phyloP scores from a whole-genome alignment of 2,329 filamentous ascomycete genomes.

The Hypoxylon sp. region DNA sequence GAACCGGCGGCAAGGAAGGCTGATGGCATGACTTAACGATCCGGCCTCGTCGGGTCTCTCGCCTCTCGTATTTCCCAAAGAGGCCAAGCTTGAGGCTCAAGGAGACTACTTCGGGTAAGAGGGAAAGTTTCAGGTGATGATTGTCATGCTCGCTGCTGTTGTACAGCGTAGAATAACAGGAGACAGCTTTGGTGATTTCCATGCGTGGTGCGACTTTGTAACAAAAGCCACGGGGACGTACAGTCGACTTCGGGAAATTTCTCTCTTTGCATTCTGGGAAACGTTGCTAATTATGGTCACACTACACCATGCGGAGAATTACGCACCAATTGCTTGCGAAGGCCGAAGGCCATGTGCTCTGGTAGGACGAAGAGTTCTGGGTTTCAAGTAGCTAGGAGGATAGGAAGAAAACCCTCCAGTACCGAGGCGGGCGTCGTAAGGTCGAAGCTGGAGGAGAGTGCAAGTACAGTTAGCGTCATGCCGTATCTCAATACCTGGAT shows the following conservation, averaged over 20 bases:
- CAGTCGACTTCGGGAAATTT: constrained; percentile 57
- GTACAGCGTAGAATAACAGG: constrained; percentile 56
- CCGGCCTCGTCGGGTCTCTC: constrained; percentile 45
- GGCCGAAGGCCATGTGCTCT: constrained; percentile 52
- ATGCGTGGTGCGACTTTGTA: constrained; percentile 49
- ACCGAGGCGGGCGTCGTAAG: constrained; percentile 7
- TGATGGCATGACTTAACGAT: constrained; percentile 49
- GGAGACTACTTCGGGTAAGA: constrained; percentile 44
- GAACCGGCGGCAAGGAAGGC: constrained; percentile 48
- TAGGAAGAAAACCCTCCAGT: constrained; percentile 13
- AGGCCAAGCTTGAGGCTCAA: constrained; percentile 45
- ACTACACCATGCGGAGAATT: constrained; percentile 55
- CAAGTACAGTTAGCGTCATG: constrained; percentile 1
- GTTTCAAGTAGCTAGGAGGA: constrained; percentile 17
- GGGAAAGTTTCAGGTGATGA: constrained; percentile 54
- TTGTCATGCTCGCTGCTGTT: constrained; percentile 50
- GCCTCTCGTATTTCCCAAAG: constrained; percentile 43
- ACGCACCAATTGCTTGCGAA: constrained; percentile 47
- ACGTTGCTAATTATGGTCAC: constrained; percentile 48
- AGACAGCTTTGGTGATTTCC: constrained; percentile 43
- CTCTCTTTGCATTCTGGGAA: constrained; percentile 53
- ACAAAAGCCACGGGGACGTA: constrained; percentile 55
- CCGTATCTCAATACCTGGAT: constrained; percentile 4
- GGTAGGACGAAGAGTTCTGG: constrained; percentile 48
- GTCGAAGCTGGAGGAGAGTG: constrained; percentile 23